These are phyloP conservation scores for Verbascum thapsus DNA, from an alignment of 257 asterid species.

Conservation along the genomic window DNA sequence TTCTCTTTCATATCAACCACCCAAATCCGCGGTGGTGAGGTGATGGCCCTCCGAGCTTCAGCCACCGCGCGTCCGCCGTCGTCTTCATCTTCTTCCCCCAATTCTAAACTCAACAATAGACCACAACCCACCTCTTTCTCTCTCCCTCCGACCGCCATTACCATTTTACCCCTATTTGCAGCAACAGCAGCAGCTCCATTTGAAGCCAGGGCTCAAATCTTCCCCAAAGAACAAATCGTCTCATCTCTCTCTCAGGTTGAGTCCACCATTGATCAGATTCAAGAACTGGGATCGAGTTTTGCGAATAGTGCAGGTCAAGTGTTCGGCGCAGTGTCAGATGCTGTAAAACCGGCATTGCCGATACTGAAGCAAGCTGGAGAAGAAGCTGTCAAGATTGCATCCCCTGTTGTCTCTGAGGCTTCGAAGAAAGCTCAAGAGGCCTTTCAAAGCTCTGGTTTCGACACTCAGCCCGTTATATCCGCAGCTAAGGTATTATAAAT, in stretches of 20 bases:
- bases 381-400: slow-evolving; percentile 70
- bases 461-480: slow-evolving; percentile 66
- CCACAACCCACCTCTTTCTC: slow-evolving; percentile 31
- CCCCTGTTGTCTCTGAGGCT: slow-evolving; percentile 82
- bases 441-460: slow-evolving; percentile 80
- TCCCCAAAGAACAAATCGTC: slow-evolving; percentile 83
- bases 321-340: slow-evolving; percentile 59
- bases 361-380: slow-evolving; percentile 74
- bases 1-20: slow-evolving; percentile 25
- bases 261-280: slow-evolving; percentile 67
- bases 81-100: slow-evolving; percentile 40
- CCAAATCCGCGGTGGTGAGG: slow-evolving; percentile 34
- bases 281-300: slow-evolving; percentile 56
- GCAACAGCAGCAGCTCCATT: slow-evolving; percentile 53
- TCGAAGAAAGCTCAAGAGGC: slow-evolving; percentile 94
- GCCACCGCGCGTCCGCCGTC: slow-evolving; percentile 64
- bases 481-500: slow-evolving; percentile 76
- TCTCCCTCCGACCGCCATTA: slow-evolving; percentile 53
- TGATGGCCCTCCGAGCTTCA: slow-evolving; percentile 86
- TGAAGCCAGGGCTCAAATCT: slow-evolving; percentile 67
- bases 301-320: slow-evolving; percentile 54
- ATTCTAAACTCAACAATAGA: slow-evolving; percentile 33
- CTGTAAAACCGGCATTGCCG: slow-evolving; percentile 83
- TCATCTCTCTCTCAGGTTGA: slow-evolving; percentile 91
- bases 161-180: slow-evolving; percentile 63